Evolutionary conservation across 2,329 filamentous ascomycete genomes (phyloP), one percentile per base, ranked within the genome.

Genomic region (Pseudogymnoascus sp.): DNA sequence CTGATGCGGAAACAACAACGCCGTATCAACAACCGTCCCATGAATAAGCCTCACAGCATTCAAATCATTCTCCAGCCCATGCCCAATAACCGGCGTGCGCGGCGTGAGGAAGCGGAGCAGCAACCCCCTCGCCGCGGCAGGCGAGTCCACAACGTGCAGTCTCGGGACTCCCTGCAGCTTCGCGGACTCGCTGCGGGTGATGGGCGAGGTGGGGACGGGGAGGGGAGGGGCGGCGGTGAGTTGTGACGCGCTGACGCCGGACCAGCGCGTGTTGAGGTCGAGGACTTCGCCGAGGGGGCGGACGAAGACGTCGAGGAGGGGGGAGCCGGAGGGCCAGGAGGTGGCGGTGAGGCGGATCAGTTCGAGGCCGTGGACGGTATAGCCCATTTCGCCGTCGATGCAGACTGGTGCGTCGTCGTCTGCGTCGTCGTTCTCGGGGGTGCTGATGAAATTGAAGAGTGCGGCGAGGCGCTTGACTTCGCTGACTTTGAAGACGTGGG

Each of bases 381-480:
- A 98, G 4, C 90, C 91, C 95, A 99, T 99, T 73, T 99, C 95
- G 71, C 95, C 98, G 74, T 99, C 95, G 70, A 99, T 93, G 67
- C 87, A 89, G 10, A 98, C 86, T 2, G 89, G 90, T 37, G 84
- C 83, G 61, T 82, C 77, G 1, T 75, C 70, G 0, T 79, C 77
- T 1, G 78, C 79, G 2, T 76, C 70, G 1, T 78, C 73, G 67
- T 91, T 92, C 11, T 80, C 76, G 0, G 93, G 93, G 0, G 95
- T 98, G 65, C 84, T 76, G 63, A 85, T 82, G 73, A 96, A 99
- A 61, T 93, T 92, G 70, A 96, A 81, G 2, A 93, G 78, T 0
- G 87, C 78, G 0, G 92, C 91, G 26, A 99, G 80, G 22, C 92
- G 82, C 67, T 90, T 91, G 1, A 85, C 78, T 64, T 93, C 88